Conservation (phyloP, 805 yeast genomes). For the Metschnikowia sp. region DNA sequence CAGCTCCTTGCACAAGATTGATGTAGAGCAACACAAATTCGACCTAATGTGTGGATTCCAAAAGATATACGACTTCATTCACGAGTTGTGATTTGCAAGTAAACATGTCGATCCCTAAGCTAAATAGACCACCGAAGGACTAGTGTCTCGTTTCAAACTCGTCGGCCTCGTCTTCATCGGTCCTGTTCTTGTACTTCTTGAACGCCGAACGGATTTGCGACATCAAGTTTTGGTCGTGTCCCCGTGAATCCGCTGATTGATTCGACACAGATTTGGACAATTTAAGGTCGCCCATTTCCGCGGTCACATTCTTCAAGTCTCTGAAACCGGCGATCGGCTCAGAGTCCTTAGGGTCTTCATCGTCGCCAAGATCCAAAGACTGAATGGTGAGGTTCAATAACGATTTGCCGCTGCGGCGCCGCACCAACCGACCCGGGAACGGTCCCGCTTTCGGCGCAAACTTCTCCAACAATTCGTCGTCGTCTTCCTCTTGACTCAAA, state of each 20-base stretch:
- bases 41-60: not conserved
- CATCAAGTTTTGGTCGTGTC: slow-evolving; percentile 31
- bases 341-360: slow-evolving; percentile 36
- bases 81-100: not conserved
- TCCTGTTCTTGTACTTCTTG: slow-evolving; percentile 26
- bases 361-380: slow-evolving; percentile 63
- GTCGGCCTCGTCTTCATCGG: slow-evolving; percentile 36
- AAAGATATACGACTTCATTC: not conserved
- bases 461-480: slow-evolving; percentile 33
- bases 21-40: too few relatives aligned
- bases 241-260: slow-evolving; percentile 29
- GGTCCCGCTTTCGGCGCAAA: slow-evolving; percentile 47
- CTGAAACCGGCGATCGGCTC: slow-evolving; percentile 18
- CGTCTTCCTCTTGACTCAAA: slow-evolving; percentile 20
- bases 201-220: slow-evolving; percentile 36
- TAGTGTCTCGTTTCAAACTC: slow-evolving; percentile 47
- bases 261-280: slow-evolving; percentile 21
- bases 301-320: slow-evolving; percentile 19
- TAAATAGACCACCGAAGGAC: not conserved
- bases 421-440: slow-evolving; percentile 49
- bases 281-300: slow-evolving; percentile 17
- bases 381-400: slow-evolving; percentile 64
- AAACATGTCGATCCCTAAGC: not conserved
- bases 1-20: too few relatives aligned
- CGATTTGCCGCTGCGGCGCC: slow-evolving; percentile 76